phyloP scores from a whole-genome alignment of 2,329 filamentous ascomycete genomes.

The Ophiostoma sp. region DNA sequence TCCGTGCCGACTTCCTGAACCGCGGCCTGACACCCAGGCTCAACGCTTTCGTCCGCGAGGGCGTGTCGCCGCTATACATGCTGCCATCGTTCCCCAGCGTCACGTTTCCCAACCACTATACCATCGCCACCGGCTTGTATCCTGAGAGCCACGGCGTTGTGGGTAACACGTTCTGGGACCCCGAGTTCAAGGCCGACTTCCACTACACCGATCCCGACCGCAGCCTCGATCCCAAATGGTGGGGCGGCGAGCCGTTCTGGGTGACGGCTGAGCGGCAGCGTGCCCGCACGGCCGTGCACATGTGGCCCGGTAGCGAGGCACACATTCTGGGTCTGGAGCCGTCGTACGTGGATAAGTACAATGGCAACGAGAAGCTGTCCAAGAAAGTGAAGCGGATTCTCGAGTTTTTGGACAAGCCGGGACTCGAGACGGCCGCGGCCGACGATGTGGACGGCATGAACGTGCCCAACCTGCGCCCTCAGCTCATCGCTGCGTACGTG shows the following conservation, averaged over 20 bases:
- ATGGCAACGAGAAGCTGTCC: conserved; percentile 70
- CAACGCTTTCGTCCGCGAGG: conserved; percentile 73
- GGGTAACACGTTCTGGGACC: conserved; percentile 94
- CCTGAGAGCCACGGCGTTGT: conserved; percentile 92
- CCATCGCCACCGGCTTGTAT: conserved; percentile 85
- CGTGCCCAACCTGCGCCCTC: conserved; percentile 64
- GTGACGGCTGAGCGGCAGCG: conserved; percentile 83
- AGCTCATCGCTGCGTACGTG: conserved; percentile 92
- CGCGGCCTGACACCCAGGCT: conserved; percentile 81
- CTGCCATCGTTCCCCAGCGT: conserved; percentile 91
- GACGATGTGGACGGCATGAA: conserved; percentile 38
- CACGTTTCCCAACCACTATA: conserved; percentile 96
- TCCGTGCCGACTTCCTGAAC: conserved; percentile 88
- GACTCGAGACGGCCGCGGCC: conserved; percentile 58
- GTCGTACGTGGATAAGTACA: conserved; percentile 80
- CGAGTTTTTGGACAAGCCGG: conserved; percentile 80
- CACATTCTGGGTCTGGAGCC: conserved; percentile 75
- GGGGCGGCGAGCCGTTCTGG: conserved; percentile 93
- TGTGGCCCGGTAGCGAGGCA: conserved; percentile 98
- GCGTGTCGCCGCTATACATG: conserved; percentile 91
- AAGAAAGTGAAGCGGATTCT: conserved; percentile 79
- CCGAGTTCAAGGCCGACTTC: conserved; percentile 73
- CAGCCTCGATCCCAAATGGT: conserved; percentile 87
- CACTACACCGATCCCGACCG: conserved; percentile 76
- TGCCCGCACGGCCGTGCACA: conserved; percentile 80